Percentiles rank a stretch among this genome's conserved stretches.
Evolutionary conservation across 2,329 filamentous ascomycete genomes (phyloP).

Genomic region (Stachybotrys echinatus): DNA sequence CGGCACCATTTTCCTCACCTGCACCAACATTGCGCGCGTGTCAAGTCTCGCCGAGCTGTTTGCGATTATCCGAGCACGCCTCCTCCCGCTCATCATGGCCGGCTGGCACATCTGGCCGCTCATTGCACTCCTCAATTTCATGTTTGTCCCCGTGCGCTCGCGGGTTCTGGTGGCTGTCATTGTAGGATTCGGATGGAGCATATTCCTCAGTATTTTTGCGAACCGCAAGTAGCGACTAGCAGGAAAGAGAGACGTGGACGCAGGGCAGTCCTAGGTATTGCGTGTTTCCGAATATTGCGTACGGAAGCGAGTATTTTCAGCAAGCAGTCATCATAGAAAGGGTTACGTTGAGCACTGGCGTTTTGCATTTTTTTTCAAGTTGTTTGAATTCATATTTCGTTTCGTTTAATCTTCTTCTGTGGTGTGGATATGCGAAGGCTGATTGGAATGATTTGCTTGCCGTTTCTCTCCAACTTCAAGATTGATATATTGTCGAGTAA

Average conservation of each 20-base stretch:
- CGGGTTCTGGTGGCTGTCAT: slow-evolving; percentile 28
- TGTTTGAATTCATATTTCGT: too few relatives aligned
- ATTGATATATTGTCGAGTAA: too few relatives aligned
- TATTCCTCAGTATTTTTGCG: slow-evolving; percentile 28
- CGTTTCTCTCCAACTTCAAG: too few relatives aligned
- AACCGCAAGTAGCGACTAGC: slow-evolving; percentile 14
- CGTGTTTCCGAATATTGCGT: not conserved
- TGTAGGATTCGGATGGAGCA: slow-evolving; percentile 30
- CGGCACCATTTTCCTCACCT: slow-evolving; percentile 25
- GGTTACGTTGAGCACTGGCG: too few relatives aligned
- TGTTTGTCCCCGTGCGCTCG: slow-evolving; percentile 29
- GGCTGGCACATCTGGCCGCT: slow-evolving; percentile 32
- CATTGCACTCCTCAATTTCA: slow-evolving; percentile 27
- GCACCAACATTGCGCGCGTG: slow-evolving; percentile 27
- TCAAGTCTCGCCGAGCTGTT: slow-evolving; percentile 15
- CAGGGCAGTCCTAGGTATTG: not conserved
- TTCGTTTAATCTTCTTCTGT: too few relatives aligned
- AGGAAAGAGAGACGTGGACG: not conserved
- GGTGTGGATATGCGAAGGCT: too few relatives aligned
- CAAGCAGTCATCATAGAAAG: too few relatives aligned
- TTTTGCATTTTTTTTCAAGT: too few relatives aligned
- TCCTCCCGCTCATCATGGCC: slow-evolving; percentile 24
- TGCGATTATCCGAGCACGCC: slow-evolving; percentile 18
- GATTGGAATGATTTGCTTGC: too few relatives aligned
- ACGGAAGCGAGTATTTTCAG: not conserved